Evolutionary conservation across 768 basidiomycete genomes (phyloP), one percentile per base, ranked within the genome.

Genomic region (Chalciporus pseudorubinellus): DNA sequence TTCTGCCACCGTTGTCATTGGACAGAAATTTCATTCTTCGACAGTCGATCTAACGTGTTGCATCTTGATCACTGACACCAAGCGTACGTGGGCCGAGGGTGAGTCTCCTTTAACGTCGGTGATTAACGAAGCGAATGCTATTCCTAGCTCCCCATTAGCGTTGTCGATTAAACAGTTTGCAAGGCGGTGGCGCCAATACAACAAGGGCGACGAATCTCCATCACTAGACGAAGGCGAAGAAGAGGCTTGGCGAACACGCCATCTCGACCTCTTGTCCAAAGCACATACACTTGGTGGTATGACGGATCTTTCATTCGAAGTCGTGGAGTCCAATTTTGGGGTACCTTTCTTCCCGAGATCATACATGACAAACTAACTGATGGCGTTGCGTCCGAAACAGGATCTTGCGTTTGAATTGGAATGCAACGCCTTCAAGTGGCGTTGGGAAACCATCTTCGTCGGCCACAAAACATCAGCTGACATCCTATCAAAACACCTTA

Each of bases 1-100:
- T 43, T 47, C 53, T 46, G 44, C 45, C 46, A 57, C 57, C 45
- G 1, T 20, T 22, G 26, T 38, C 22, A 47, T 55, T 36, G 36
- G 33, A 31, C 65, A 90, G 88, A 90, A 90, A 75, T 85, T 84
- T 63, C 65, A 76, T 65, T 70, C 73, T 18, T 83, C 81, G 4
- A 64, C 75, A 3, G 74, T 75, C 18, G 82, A 89, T 59, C 69
- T 79, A 44, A 74, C 76, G 19, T 87, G 86, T 59, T 76, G 70
- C 52, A 62, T 89, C 42, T 61, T 91, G 59, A 63, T 89, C 46
- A 89, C 89, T 11, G 89, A 91, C 67, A 90, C 86, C 12, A 87
- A 80, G 64, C 74, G 71, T 20, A 83, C 84, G 10, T 92, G 87
- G 87, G 75, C 73, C 13, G 89, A 92, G 82, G 84, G 89, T 87